These are phyloP conservation scores for Torulaspora quercuum DNA, from an alignment of 805 yeast species.

Conservation along the genomic window DNA sequence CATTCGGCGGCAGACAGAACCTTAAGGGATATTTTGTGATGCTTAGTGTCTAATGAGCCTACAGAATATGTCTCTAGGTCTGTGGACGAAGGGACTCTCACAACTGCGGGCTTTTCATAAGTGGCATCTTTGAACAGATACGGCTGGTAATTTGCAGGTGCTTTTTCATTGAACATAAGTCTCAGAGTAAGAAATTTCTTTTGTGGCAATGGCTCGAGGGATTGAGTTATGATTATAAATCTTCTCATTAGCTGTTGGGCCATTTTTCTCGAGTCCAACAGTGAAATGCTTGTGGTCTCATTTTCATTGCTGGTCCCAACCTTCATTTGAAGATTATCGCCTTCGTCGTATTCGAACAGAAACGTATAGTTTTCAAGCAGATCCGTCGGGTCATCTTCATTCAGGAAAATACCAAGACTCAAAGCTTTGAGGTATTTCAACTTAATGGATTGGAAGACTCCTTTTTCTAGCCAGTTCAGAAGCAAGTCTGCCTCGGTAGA, in stretches of 20 bases:
- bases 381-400: conserved; percentile 42
- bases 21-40: conserved; percentile 33
- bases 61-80: conserved; percentile 25
- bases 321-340: conserved; percentile 30
- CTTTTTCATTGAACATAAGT: conserved; percentile 46
- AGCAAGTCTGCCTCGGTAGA: conserved; percentile 47
- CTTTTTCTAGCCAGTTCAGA: conserved; percentile 52
- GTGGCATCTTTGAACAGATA: conserved; percentile 45
- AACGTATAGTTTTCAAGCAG: conserved; percentile 52
- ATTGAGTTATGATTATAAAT: conserved; percentile 52
- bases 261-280: conserved; percentile 42
- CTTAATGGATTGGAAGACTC: conserved; percentile 46
- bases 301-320: conserved; percentile 15
- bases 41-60: conserved; percentile 35
- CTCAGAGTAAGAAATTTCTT: conserved; percentile 48
- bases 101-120: conserved; percentile 35
- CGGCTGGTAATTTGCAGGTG: conserved; percentile 51
- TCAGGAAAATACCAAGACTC: conserved; percentile 45
- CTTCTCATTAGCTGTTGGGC: conserved; percentile 50
- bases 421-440: conserved; percentile 43
- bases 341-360: conserved; percentile 41
- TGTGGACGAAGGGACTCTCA: conserved; percentile 30
- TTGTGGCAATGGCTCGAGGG: conserved; percentile 49
- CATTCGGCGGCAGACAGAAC: conserved; percentile 30
- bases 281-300: conserved; percentile 21